These are phyloP conservation scores for Auxenochlorella protothecoides DNA, from an alignment of 139 green algal genomes.

Conservation along the genomic window DNA sequence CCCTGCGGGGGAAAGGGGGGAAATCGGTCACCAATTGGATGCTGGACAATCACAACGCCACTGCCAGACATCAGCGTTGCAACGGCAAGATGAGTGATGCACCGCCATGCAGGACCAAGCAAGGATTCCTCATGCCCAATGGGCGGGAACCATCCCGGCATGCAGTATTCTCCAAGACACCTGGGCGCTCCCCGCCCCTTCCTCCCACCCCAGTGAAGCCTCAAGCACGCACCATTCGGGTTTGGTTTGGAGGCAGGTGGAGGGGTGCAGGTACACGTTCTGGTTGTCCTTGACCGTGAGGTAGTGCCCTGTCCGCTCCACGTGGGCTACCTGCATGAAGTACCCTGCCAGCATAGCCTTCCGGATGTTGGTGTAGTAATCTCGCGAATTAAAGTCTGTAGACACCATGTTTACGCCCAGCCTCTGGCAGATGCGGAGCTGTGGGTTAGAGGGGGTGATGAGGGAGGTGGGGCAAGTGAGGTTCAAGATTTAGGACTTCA, in stretches of 20 bases:
- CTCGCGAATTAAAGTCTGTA: slow-evolving; percentile 74
- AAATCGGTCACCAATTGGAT: background rate
- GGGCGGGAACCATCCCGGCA: no score
- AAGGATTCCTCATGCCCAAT: no score
- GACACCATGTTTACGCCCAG: slow-evolving; percentile 63
- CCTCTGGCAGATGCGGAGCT: slow-evolving; percentile 60
- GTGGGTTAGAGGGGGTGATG: background rate
- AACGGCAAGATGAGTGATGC: background rate
- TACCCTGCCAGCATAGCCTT: slow-evolving; percentile 87
- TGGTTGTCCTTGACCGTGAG: slow-evolving; percentile 99
- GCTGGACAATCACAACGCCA: background rate
- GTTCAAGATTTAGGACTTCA: no score
- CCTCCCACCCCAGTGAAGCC: background rate
- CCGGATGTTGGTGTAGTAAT: slow-evolving; percentile 97
- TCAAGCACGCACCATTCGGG: slow-evolving; percentile 90
- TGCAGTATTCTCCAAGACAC: no score
- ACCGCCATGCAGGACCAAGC: no score
- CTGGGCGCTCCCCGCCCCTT: background rate
- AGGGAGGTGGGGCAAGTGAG: no score
- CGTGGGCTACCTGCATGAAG: slow-evolving; percentile 98
- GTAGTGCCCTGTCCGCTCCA: slow-evolving; percentile 85
- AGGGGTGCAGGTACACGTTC: slow-evolving; percentile 91
- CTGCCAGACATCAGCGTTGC: background rate
- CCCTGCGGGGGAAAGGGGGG: slow-evolving; percentile 33
- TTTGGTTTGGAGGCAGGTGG: slow-evolving; percentile 86